Evolutionary conservation across 1,284 basidiomycete genomes (phyloP), one percentile per base, ranked within the genome.

Genomic region (Ustilago curta): DNA sequence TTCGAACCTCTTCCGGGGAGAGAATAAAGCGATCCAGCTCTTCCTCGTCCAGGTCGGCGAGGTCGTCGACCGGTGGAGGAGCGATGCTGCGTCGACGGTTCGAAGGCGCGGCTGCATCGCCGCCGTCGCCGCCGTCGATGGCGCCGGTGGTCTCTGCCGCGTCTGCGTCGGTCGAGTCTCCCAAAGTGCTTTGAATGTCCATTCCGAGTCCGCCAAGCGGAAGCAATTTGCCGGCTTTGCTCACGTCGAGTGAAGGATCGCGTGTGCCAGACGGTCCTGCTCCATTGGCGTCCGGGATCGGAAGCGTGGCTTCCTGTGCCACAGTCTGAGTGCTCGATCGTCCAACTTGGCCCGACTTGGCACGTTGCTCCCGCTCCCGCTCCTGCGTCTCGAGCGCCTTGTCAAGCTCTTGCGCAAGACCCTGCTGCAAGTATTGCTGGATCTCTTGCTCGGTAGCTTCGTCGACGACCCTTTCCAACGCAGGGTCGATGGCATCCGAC

Each of bases 1-100:
- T 89, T 83, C 89, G 90, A 7, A 93, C 91, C 85, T 98, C 96
- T 27, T 93, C 92, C 49, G 93, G 91, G 12, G 89, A 91, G 50
- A 97, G 86, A 64, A 97, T 88, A 84, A 87, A 94, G 27, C 87
- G 87, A 83, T 98, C 93, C 48, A 99, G 88, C 85, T 99, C 97
- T 8, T 91, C 93, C 80, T 99, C 97, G 86, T 99, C 93, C 27
- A 98, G 52, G 21, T 75, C 81, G 8, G 69, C 66, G 14, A 83
- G 65, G 12, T 75, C 76, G 25, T 81, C 81, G 14, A 68, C 60
- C 2, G 47, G 55, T 27, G 50, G 43, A n/a, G 49, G 43, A n/a
- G 49, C 58, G 16, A 65, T 35, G 29, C 62, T 70, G 37, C 51
- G 44, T 21, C 31, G 59, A 23, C 45, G 60, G 11, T 18, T 40